A percentile compares a stretch with the other conserved stretches of the same genome.
These are phyloP conservation scores for Gossypium rotundifolium DNA, from an alignment of 345 rosid genomes.

Conservation along the genomic window DNA sequence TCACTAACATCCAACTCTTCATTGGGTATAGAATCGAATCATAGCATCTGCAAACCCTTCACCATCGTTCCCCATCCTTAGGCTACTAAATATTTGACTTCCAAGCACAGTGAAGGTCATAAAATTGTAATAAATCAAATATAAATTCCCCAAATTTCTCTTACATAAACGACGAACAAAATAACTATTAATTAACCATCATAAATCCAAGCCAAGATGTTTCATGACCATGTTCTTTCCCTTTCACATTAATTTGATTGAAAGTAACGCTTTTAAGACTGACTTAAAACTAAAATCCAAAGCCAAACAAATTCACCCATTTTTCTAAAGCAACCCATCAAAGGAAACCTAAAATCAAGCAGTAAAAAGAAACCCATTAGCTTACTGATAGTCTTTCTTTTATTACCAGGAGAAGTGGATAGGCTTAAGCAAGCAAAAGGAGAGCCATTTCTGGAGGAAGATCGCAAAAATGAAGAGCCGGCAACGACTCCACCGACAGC, in stretches of 20 bases:
- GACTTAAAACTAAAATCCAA: not conserved
- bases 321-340: not conserved
- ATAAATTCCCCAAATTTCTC: not conserved
- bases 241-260: not conserved
- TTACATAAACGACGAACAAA: not conserved
- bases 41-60: not conserved
- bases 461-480: constrained; percentile 28
- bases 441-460: constrained; percentile 21
- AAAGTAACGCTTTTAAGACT: not conserved
- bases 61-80: not conserved
- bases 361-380: not conserved
- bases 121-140: not conserved
- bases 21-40: not conserved
- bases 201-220: not conserved
- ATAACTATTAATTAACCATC: not conserved
- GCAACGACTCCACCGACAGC: constrained; percentile 28
- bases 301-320: not conserved
- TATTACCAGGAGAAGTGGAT: constrained; percentile 33
- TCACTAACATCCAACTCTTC: not conserved
- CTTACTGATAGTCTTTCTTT: not conserved
- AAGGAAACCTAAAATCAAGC: not conserved
- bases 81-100: not conserved
- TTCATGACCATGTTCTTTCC: not conserved
- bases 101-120: not conserved
- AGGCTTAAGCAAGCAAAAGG: constrained; percentile 47